phyloP scores from a whole-genome alignment of 1,139 yeast species.

The Yueomyces sp. region DNA sequence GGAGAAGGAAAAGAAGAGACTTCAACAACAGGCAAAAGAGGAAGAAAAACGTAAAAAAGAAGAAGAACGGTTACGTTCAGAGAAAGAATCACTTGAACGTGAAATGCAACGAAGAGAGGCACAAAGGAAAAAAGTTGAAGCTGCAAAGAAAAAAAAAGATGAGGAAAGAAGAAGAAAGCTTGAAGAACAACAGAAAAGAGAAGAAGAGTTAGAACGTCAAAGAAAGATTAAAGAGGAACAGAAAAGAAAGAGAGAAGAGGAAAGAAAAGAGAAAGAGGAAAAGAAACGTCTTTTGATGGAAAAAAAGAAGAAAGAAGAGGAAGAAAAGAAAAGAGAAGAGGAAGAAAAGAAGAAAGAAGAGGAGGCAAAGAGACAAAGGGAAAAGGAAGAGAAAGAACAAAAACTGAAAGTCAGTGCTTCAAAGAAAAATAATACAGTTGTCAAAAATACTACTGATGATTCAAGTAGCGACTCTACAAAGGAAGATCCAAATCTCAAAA shows the following conservation, averaged over 20 bases:
- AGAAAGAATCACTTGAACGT: slow-evolving; percentile 33
- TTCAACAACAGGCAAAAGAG: slow-evolving; percentile 62
- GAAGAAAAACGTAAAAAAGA: slow-evolving; percentile 26
- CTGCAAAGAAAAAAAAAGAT: slow-evolving; percentile 26
- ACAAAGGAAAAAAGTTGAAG: slow-evolving; percentile 26
- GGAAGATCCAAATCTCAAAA: not conserved
- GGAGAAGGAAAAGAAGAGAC: slow-evolving; percentile 68
- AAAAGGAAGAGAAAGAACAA: slow-evolving; percentile 6
- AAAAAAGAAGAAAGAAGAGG: slow-evolving; percentile 29
- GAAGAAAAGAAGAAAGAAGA: slow-evolving; percentile 11
- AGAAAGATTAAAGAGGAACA: slow-evolving; percentile 28
- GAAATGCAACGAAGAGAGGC: slow-evolving; percentile 34
- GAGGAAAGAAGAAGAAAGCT: slow-evolving; percentile 31
- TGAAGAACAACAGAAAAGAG: slow-evolving; percentile 31
- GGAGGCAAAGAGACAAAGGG: slow-evolving; percentile 18
- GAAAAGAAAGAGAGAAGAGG: slow-evolving; percentile 28
- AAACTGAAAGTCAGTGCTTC: slow-evolving; percentile 2
- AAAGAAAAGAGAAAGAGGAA: slow-evolving; percentile 32
- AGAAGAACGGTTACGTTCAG: slow-evolving; percentile 30
- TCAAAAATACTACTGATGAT: not conserved
- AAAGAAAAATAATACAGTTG: not conserved
- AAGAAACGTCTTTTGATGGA: slow-evolving; percentile 16
- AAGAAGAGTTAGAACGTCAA: slow-evolving; percentile 28
- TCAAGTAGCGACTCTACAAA: not conserved
- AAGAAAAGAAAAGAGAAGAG: slow-evolving; percentile 13